Evolutionary conservation across 495 filamentous ascomycete species (phyloP).

Genomic region (Clavariopsis aquatica): DNA sequence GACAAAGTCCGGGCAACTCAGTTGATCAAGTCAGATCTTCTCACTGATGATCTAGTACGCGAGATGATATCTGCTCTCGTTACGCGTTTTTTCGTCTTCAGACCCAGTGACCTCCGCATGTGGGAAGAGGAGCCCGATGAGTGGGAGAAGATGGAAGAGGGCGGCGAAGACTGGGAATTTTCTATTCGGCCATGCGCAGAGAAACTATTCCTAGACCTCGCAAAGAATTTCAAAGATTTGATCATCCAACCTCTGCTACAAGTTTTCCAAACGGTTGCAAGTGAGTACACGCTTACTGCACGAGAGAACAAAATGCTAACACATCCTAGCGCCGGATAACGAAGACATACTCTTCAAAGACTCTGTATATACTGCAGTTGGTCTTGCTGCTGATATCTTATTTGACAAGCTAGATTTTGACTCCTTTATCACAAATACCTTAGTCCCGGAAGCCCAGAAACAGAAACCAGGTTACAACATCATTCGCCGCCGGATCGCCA

Average conservation of each 20-base stretch:
- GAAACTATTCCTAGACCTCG: slow-evolving; percentile 87
- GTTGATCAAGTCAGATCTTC: slow-evolving; percentile 66
- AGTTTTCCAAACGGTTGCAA: slow-evolving; percentile 74
- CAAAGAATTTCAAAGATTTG: slow-evolving; percentile 80
- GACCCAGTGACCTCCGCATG: slow-evolving; percentile 77
- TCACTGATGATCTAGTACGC: slow-evolving; percentile 71
- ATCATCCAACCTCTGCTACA: slow-evolving; percentile 72
- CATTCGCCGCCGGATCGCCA: slow-evolving; percentile 82
- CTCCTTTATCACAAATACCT: slow-evolving; percentile 67
- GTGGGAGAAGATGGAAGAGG: slow-evolving; percentile 85
- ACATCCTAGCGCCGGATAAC: slow-evolving; percentile 52
- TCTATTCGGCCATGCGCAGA: slow-evolving; percentile 87
- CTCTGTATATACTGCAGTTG: slow-evolving; percentile 89
- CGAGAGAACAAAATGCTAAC: neutral
- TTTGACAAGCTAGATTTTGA: slow-evolving; percentile 75
- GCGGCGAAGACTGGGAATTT: slow-evolving; percentile 80
- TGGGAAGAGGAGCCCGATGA: slow-evolving; percentile 93
- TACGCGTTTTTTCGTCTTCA: slow-evolving; percentile 83
- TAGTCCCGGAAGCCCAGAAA: slow-evolving; percentile 78
- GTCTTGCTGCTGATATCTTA: slow-evolving; percentile 77
- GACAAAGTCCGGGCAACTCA: slow-evolving; percentile 66
- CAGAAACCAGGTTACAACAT: slow-evolving; percentile 76
- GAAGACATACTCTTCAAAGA: slow-evolving; percentile 82
- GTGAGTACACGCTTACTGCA: slow-evolving; percentile 46
- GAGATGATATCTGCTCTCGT: slow-evolving; percentile 81